A percentile compares a stretch with the other conserved stretches of the same genome.
Evolutionary conservation across 768 basidiomycete species (phyloP).

Genomic region (Boletus sp.): DNA sequence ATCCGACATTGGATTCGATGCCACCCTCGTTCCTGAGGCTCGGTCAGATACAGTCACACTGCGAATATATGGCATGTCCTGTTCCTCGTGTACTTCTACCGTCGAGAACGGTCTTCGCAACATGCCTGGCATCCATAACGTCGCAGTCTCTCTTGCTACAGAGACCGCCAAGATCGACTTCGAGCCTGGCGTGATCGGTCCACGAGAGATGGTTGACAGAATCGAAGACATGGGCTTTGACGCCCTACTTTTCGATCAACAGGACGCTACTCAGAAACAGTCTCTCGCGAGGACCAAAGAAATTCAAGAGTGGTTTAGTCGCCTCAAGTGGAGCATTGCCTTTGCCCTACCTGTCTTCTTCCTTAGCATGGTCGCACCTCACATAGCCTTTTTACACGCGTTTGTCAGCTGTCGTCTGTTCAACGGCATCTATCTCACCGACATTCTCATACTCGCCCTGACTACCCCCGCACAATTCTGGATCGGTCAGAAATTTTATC

Average conservation of each 20-base stretch:
- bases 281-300: conserved; percentile 89
- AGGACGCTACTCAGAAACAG: conserved; percentile 78
- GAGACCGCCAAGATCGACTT: conserved; percentile 74
- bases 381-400: conserved; percentile 54
- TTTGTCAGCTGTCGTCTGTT: conserved; percentile 51
- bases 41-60: conserved; percentile 68
- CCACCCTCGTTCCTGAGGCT: conserved; percentile 64
- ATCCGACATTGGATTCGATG: conserved; percentile 90
- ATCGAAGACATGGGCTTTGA: conserved; percentile 90
- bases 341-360: conserved; percentile 97
- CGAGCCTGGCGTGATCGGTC: conserved; percentile 67
- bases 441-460: conserved; percentile 68
- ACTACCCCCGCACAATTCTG: conserved; percentile 94
- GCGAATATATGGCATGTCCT: conserved; percentile 90
- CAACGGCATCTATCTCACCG: conserved; percentile 75
- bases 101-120: conserved; percentile 67
- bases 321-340: conserved; percentile 66
- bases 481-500: conserved; percentile 85
- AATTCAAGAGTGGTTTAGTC: conserved; percentile 81
- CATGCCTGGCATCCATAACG: conserved; percentile 70
- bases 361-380: conserved; percentile 79
- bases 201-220: conserved; percentile 84
- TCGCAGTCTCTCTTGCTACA: conserved; percentile 71
- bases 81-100: conserved; percentile 73
- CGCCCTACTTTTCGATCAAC: conserved; percentile 76